A percentile compares a stretch with the other conserved stretches of the same genome.
Evolutionary conservation across 208 protist species (phyloP).

Genomic region (Leishmania lainsoni): DNA sequence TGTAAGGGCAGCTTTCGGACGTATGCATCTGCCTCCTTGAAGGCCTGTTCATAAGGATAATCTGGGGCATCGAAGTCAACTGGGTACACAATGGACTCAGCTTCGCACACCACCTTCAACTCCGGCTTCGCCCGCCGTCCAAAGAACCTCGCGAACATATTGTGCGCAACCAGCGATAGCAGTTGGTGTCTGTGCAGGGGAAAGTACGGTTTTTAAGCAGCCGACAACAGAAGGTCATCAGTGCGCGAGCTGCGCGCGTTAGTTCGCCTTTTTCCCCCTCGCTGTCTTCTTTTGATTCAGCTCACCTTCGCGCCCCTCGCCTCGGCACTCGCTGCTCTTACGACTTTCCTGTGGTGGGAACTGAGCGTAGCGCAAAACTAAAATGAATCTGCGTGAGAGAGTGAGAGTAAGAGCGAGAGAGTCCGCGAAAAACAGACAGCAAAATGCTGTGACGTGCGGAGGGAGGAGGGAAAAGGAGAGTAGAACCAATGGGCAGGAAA

Average conservation of each 20-base stretch:
- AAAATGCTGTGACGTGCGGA: neutral
- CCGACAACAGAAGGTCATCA: neutral
- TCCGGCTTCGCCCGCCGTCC: conserved; percentile 13
- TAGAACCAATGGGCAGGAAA: neutral
- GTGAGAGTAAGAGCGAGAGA: neutral
- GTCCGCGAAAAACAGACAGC: neutral
- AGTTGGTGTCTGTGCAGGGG: neutral
- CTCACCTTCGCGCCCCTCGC: neutral
- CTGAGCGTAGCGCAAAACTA: neutral
- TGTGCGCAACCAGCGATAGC: neutral
- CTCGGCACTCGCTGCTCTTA: neutral
- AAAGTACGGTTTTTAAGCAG: neutral
- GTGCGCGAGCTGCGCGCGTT: neutral
- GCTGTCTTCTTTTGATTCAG: neutral
- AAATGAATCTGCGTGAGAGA: neutral
- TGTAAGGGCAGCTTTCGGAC: conserved; percentile 63
- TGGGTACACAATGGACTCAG: conserved; percentile 27
- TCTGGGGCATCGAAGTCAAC: conserved; percentile 36
- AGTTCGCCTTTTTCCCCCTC: too few relatives aligned
- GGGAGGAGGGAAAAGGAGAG: neutral
- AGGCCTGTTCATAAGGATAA: conserved; percentile 38
- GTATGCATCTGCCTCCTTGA: conserved; percentile 64
- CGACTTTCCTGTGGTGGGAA: neutral
- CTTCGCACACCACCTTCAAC: conserved; percentile 31
- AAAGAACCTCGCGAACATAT: conserved; percentile 16